Percentiles rank a stretch among this genome's conserved stretches.
phyloP scores from a whole-genome alignment of 2,329 filamentous ascomycete species.

The Colletotrichum sp. region DNA sequence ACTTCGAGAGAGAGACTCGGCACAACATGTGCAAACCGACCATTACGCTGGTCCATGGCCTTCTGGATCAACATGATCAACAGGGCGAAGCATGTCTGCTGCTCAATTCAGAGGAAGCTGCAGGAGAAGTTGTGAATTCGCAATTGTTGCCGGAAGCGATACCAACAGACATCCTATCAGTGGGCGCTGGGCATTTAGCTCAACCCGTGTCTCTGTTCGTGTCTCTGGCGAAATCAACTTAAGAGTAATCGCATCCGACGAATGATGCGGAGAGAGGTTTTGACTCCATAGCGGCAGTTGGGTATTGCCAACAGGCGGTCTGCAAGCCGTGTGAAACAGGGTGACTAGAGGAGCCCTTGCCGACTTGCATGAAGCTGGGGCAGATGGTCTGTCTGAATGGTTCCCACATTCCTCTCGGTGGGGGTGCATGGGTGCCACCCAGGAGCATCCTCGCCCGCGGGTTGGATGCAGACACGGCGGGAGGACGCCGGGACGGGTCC shows the following conservation, averaged over 20 bases:
- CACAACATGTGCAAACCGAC: background rate
- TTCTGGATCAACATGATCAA: background rate
- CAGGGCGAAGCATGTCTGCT: background rate
- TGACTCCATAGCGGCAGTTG: background rate
- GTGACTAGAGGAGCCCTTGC: background rate
- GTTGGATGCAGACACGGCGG: background rate
- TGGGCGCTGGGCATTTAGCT: background rate
- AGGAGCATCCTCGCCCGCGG: background rate
- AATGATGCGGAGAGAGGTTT: background rate
- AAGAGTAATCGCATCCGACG: background rate
- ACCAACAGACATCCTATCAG: background rate
- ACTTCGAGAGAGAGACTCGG: background rate
- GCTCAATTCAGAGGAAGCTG: background rate
- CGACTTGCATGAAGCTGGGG: background rate
- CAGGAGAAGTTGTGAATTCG: background rate
- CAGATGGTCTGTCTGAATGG: background rate
- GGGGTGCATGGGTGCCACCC: background rate
- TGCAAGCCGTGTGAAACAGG: conserved; percentile 8
- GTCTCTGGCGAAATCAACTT: background rate
- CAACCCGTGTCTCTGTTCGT: background rate
- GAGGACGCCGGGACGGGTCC: background rate
- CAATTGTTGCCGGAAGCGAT: background rate
- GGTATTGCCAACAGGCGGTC: conserved; percentile 6
- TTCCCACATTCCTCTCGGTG: background rate
- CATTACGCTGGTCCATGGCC: background rate